Evolutionary conservation across 441 rosid genomes (phyloP), one percentile per base, ranked within the genome.

Genomic region (Kokia cookei): DNA sequence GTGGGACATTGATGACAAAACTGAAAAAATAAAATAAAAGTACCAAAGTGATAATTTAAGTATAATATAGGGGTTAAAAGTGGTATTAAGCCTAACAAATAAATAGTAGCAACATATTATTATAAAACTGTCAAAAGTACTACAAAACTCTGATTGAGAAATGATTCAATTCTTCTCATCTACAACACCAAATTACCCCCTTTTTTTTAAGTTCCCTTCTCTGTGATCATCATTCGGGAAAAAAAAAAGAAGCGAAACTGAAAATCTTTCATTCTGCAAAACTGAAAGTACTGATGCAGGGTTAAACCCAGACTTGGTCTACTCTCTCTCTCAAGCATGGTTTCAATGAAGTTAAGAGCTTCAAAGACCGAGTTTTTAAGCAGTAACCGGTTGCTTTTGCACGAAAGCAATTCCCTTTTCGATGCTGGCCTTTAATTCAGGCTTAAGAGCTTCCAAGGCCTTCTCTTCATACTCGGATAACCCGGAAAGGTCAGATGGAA

Each of bases 371-470:
- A 2, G 48, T 32, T 54, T 71, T 78, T 84, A 87, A 8, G 96
- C 85, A 80, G 87, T 77, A 63, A 85, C 89, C 0, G 81, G 63
- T 74, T 90, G 86, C 84, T 91, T 96, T 78, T 90, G 93, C 4
- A 78, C 97, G 59, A 93, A 96, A 1, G 86, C 82, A 32, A 92
- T 45, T 66, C 99, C 99, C 76, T 96, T 96, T 67, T 93, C 96
- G 4, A 93, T 96, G 86, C 98, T 93, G 59, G 89, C 88, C 80
- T 87, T 91, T 75, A 96, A 79, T 74, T 93, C 99, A 3, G 93
- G 84, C 77, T 90, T 92, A 40, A 93, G 91, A 50, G 86, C 88
- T 72, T 93, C 98, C 13, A 96, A 75, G 15, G 97, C 96, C 81
- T 89, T 88, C 83, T 89, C 86, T 83, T 96, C 99, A 51, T 85